A percentile compares a stretch with the other conserved stretches of the same genome.
phyloP scores from a whole-genome alignment of 371 early-diverging fungal species.

The Mortierella sp. region DNA sequence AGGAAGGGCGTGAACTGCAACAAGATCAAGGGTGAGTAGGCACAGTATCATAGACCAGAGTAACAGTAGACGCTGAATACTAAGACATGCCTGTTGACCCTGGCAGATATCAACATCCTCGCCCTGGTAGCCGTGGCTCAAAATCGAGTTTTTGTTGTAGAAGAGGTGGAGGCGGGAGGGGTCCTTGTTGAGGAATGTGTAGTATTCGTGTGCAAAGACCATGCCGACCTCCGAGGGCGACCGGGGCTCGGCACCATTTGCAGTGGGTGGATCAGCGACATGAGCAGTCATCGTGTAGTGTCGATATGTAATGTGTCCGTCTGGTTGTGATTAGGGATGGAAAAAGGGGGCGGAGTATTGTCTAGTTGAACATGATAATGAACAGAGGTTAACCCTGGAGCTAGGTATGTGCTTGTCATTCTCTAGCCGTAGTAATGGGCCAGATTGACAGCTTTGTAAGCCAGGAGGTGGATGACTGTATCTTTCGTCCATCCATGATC shows the following conservation, averaged over 20 bases:
- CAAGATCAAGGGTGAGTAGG: background rate
- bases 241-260: conserved; percentile 2
- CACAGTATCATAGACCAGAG: background rate
- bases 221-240: conserved; percentile 77
- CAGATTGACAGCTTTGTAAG: no score
- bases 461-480: no score
- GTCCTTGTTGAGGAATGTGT: conserved; percentile 90
- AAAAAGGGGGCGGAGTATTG: no score
- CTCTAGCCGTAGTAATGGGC: no score
- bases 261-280: conserved; percentile 4
- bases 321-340: background rate
- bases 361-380: no score
- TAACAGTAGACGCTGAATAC: background rate
- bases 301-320: no score
- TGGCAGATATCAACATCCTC: conserved; percentile 64
- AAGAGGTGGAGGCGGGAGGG: conserved; percentile 86
- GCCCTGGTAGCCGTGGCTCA: conserved; percentile 88
- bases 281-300: conserved; percentile 17
- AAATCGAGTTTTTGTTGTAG: conserved; percentile 82
- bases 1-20: no score
- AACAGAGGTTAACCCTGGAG: no score
- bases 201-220: conserved; percentile 95
- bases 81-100: conserved; percentile 74
- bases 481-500: no score
- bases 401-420: no score